These are phyloP conservation scores for Boletus tylopilopsis DNA, from an alignment of 768 basidiomycete species.

Conservation along the genomic window DNA sequence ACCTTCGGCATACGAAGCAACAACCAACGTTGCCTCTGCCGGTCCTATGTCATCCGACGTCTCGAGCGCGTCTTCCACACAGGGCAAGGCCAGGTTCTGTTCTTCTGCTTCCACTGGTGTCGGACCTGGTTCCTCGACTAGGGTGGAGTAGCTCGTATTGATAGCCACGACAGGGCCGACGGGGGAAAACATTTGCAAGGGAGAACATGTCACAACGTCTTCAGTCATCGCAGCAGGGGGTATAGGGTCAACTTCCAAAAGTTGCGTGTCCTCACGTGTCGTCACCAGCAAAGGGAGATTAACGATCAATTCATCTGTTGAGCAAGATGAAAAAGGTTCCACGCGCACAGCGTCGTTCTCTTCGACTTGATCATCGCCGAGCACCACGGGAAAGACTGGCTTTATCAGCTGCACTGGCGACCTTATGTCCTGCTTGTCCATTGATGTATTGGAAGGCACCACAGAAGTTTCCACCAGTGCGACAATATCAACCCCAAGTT, in stretches of 20 bases:
- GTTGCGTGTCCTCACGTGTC: not conserved
- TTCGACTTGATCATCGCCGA: not conserved
- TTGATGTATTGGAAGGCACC: not conserved
- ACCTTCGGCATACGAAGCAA: not conserved
- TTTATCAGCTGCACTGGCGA: not conserved
- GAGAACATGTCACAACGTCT: conserved; percentile 12
- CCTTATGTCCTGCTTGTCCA: not conserved
- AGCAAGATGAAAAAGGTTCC: not conserved
- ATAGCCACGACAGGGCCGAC: conserved; percentile 3
- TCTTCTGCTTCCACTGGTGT: not conserved
- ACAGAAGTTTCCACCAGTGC: not conserved
- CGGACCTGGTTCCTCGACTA: not conserved
- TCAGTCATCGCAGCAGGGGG: not conserved
- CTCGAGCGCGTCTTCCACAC: not conserved
- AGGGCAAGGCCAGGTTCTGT: not conserved
- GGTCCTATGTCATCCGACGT: not conserved
- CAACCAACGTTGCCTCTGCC: not conserved
- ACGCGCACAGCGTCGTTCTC: not conserved
- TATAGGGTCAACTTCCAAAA: not conserved
- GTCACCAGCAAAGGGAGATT: conserved; percentile 14
- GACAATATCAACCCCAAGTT: not conserved
- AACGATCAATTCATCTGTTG: not conserved
- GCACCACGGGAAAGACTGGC: not conserved
- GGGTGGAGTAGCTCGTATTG: not conserved
- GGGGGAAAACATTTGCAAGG: conserved; percentile 2